Percentiles rank a stretch among this genome's conserved stretches.
Conservation (phyloP, 345 rosid species). For the Tarenaya hassleriana region DNA sequence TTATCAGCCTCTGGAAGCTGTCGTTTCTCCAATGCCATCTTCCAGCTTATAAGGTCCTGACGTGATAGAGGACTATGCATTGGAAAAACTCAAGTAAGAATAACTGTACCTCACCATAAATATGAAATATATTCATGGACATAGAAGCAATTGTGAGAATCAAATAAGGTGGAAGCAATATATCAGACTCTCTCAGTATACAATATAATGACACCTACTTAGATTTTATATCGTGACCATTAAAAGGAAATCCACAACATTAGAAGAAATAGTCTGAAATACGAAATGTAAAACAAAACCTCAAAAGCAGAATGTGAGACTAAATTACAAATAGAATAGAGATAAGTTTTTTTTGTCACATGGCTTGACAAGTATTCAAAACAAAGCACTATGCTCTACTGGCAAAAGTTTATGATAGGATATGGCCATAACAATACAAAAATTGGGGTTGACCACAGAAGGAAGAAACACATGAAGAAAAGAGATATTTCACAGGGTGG, state of each 20-base stretch:
- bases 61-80: slow-evolving; percentile 83
- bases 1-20: slow-evolving; percentile 84
- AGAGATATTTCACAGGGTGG: not conserved
- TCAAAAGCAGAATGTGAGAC: slow-evolving; percentile 8
- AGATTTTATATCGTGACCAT: too few relatives aligned
- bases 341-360: not conserved
- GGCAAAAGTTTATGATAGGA: not conserved
- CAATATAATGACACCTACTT: too few relatives aligned
- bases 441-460: not conserved
- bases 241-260: too few relatives aligned
- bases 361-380: slow-evolving; percentile 6
- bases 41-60: slow-evolving; percentile 97
- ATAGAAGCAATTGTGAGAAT: too few relatives aligned
- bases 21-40: slow-evolving; percentile 85
- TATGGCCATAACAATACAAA: not conserved
- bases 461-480: too few relatives aligned
- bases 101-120: too few relatives aligned
- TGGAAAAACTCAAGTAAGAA: too few relatives aligned
- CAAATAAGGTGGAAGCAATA: too few relatives aligned
- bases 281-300: slow-evolving; percentile 1
- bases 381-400: slow-evolving; percentile 1
- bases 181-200: too few relatives aligned
- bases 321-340: not conserved
- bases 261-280: slow-evolving; percentile 5
- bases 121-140: too few relatives aligned